Conservation (phyloP, 2,329 filamentous ascomycete genomes). For the Orbilia javanica region DNA sequence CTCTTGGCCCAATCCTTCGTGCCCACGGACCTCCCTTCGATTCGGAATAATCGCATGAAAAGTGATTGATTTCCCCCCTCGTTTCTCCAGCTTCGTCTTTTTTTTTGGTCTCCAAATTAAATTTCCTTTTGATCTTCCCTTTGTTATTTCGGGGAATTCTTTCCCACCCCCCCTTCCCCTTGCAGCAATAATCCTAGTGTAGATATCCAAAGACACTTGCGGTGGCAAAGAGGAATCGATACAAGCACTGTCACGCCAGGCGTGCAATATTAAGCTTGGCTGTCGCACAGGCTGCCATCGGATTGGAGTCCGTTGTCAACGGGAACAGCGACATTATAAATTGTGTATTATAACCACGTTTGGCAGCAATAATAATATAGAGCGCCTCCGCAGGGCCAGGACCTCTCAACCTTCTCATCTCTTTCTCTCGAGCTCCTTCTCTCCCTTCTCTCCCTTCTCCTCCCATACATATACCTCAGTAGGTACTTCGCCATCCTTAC, state of each 20-base stretch:
- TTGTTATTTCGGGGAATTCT: too few species aligned
- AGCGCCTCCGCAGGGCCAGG: not conserved
- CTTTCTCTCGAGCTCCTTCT: not conserved
- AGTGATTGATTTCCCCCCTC: slow-evolving; percentile 2
- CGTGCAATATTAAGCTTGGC: not conserved
- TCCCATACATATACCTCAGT: too few species aligned
- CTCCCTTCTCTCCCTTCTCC: too few species aligned
- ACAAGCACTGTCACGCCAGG: not conserved
- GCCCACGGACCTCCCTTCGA: slow-evolving; percentile 30
- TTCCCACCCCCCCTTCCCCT: too few species aligned
- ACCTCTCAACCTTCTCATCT: not conserved
- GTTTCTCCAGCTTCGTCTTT: not conserved
- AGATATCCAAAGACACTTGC: too few species aligned
- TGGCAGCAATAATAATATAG: not conserved
- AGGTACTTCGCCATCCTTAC: not conserved
- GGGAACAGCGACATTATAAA: not conserved
- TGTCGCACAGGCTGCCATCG: slow-evolving; percentile 21
- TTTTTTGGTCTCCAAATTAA: not conserved
- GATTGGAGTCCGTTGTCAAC: not conserved
- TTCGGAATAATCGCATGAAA: not conserved
- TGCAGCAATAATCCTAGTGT: not conserved
- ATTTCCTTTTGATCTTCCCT: not conserved
- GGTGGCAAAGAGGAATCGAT: not conserved
- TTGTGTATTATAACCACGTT: not conserved
- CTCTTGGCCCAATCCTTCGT: slow-evolving; percentile 35